Evolutionary conservation across 2,329 filamentous ascomycete genomes (phyloP).

Genomic region (Colletotrichum lupini): DNA sequence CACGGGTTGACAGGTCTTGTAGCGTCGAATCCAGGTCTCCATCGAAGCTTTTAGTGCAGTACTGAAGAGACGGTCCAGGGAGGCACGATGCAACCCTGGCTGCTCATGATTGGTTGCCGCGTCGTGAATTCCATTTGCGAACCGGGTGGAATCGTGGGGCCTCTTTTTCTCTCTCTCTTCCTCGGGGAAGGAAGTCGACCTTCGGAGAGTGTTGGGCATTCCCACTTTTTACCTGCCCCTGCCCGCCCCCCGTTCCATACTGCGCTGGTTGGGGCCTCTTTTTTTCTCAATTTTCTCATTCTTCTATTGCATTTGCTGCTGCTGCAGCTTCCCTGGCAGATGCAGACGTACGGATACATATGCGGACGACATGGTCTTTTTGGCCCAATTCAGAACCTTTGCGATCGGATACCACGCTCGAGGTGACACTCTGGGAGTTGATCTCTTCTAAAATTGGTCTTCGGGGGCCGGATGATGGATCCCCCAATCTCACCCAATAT

Average conservation of each 20-base stretch:
- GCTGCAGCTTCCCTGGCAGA: conserved; percentile 5
- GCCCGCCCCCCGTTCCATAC: not conserved
- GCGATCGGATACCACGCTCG: not conserved
- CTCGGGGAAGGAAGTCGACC: not conserved
- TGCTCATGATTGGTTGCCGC: conserved; percentile 7
- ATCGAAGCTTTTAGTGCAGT: not conserved
- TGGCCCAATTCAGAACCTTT: conserved; percentile 3
- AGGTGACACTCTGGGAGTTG: not conserved
- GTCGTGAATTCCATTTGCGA: conserved; percentile 8
- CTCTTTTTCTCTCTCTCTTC: not conserved
- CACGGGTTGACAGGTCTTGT: not conserved
- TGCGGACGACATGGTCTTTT: conserved; percentile 6
- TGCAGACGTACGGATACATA: not conserved
- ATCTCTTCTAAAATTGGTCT: not conserved
- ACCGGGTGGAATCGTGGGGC: not conserved
- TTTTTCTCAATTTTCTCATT: not conserved
- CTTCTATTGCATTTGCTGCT: not conserved
- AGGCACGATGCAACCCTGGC: conserved; percentile 13
- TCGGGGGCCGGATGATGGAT: not conserved
- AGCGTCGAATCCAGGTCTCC: not conserved
- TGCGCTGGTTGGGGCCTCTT: not conserved
- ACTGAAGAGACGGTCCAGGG: not conserved
- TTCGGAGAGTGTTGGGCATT: not conserved
- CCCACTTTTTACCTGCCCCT: conserved; percentile 25
- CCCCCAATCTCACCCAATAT: conserved; percentile 16